Conservation (phyloP, 139 green algal genomes). For the Coelastrella sp. region DNA sequence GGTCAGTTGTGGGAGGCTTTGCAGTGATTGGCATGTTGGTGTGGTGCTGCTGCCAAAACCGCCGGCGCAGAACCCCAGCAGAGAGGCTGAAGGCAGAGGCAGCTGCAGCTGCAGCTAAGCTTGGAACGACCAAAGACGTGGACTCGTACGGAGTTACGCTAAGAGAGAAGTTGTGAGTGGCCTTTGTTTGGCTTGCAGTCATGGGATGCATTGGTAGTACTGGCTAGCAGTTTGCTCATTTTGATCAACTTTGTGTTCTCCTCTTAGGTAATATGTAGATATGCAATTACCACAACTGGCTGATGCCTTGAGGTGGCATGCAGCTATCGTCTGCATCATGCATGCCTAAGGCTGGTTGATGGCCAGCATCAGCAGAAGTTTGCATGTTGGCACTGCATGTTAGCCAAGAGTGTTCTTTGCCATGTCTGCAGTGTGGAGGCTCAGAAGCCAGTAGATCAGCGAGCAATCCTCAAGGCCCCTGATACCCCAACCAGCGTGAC, state of each 20-base stretch:
- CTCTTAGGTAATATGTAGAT: no score
- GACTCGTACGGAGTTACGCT: not conserved
- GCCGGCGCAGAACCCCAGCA: not conserved
- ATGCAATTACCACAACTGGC: no score
- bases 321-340: no score
- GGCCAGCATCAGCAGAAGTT: no score
- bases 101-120: constrained; percentile 11
- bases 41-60: constrained; percentile 9
- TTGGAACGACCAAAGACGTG: not conserved
- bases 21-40: not conserved
- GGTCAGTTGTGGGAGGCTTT: not conserved
- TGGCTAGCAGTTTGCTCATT: no score
- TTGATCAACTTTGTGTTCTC: no score
- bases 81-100: not conserved
- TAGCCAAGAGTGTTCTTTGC: not conserved
- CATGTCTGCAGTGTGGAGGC: constrained; percentile 2
- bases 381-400: no score
- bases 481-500: not conserved
- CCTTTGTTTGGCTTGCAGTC: not conserved
- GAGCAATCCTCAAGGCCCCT: not conserved
- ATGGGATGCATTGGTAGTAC: no score
- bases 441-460: constrained; percentile 8
- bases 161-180: constrained; percentile 11
- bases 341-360: no score
- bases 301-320: no score